phyloP scores from a whole-genome alignment of 495 filamentous ascomycete species.

The Xylaria curta region DNA sequence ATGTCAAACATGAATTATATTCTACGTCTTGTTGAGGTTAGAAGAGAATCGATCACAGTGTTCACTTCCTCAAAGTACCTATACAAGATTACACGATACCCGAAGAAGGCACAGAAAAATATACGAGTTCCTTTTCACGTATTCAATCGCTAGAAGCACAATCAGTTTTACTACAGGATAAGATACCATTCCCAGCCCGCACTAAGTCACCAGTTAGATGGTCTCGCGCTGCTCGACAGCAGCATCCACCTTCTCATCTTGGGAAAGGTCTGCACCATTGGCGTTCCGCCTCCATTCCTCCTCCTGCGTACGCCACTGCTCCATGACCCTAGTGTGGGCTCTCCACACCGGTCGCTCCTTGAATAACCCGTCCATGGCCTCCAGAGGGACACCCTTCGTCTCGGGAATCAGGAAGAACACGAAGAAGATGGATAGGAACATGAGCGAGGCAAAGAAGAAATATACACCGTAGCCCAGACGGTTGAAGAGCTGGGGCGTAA shows the following conservation, averaged over 20 bases:
- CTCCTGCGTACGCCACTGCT: conserved; percentile 55
- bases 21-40: too few species aligned
- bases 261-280: conserved; percentile 39
- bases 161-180: background rate
- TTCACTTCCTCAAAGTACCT: background rate
- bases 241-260: conserved; percentile 29
- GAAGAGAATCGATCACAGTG: background rate
- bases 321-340: conserved; percentile 60
- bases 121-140: background rate
- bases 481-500: conserved; percentile 78
- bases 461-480: conserved; percentile 75
- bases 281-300: conserved; percentile 60
- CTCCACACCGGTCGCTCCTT: conserved; percentile 59
- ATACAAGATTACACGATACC: background rate
- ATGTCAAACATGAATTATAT: too few species aligned
- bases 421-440: conserved; percentile 70
- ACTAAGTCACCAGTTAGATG: conserved; percentile 26
- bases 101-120: background rate
- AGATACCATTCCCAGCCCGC: background rate
- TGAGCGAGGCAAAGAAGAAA: conserved; percentile 78
- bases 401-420: conserved; percentile 61
- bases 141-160: background rate
- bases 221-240: conserved; percentile 39
- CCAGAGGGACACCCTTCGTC: conserved; percentile 59
- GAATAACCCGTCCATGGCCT: conserved; percentile 66